Conservation (phyloP, 106 monocot species). For the Dendrobium huoshanense region DNA sequence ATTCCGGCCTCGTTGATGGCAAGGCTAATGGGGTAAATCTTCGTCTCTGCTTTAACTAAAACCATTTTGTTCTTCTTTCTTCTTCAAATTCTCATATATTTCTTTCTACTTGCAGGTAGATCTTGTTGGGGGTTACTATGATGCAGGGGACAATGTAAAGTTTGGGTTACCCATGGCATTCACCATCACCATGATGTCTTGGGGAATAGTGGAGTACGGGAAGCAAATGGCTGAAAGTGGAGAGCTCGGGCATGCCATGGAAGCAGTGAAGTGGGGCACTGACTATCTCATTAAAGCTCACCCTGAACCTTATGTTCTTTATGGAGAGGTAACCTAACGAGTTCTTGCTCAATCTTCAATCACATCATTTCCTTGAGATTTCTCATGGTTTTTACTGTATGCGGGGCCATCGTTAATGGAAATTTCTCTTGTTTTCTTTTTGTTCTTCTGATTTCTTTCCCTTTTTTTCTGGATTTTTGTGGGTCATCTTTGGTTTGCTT, state of each 20-base stretch:
- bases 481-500: background rate
- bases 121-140: constrained; percentile 74
- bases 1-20: constrained; percentile 77
- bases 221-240: constrained; percentile 74
- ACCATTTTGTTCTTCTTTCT: background rate
- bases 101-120: constrained; percentile 30
- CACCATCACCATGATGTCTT: constrained; percentile 71
- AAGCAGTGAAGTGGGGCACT: constrained; percentile 94
- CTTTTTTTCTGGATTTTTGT: background rate
- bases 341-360: background rate
- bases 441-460: too few relatives aligned
- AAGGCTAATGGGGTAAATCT: constrained; percentile 65
- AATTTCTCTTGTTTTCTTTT: background rate
- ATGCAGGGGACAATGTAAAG: constrained; percentile 84
- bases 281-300: constrained; percentile 95
- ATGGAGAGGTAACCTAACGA: constrained; percentile 50
- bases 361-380: background rate
- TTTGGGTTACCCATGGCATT: constrained; percentile 77
- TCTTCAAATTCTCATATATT: background rate
- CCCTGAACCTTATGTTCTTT: constrained; percentile 84
- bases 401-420: background rate
- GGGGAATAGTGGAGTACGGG: constrained; percentile 82
- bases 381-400: background rate
- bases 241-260: constrained; percentile 86
- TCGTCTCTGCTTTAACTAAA: background rate